phyloP scores from a whole-genome alignment of 1,284 basidiomycete genomes.

The Hemileia vastatrix region DNA sequence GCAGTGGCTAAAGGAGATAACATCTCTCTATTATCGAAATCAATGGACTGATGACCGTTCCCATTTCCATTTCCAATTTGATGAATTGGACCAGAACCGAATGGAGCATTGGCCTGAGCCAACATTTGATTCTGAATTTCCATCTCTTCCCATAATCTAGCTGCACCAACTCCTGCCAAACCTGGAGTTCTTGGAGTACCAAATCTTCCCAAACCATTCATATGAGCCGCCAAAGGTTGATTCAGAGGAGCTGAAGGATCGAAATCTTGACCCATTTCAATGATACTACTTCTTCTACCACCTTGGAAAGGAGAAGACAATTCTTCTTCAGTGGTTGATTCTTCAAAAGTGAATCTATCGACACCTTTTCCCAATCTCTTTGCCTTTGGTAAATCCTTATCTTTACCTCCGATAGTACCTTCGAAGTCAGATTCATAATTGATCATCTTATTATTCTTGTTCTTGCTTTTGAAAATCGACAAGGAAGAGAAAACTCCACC shows the following conservation, averaged over 20 bases:
- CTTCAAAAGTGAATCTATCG: constrained; percentile 28
- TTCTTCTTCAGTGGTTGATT: constrained; percentile 27
- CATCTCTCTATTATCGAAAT: too few relatives aligned
- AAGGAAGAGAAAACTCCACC: background rate
- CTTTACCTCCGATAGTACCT: constrained; percentile 33
- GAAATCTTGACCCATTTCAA: background rate
- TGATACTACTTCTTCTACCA: background rate
- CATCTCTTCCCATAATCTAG: background rate
- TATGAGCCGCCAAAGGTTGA: constrained; percentile 28
- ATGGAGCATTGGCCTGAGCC: background rate
- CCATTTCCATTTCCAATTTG: background rate
- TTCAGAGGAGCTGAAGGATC: constrained; percentile 17
- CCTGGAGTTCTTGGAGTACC: constrained; percentile 22
- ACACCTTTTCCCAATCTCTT: constrained; percentile 26
- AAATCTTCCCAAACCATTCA: constrained; percentile 25
- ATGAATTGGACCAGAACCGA: background rate
- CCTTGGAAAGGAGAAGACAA: background rate
- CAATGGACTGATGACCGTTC: background rate
- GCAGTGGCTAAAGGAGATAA: too few relatives aligned
- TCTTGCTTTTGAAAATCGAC: background rate
- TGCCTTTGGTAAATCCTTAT: constrained; percentile 33
- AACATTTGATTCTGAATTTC: background rate
- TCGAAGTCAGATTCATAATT: constrained; percentile 32
- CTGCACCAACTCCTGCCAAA: constrained; percentile 15
- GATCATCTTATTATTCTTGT: background rate